Evolutionary conservation across 345 rosid genomes (phyloP).

Genomic region (Leavenworthia alabamica): DNA sequence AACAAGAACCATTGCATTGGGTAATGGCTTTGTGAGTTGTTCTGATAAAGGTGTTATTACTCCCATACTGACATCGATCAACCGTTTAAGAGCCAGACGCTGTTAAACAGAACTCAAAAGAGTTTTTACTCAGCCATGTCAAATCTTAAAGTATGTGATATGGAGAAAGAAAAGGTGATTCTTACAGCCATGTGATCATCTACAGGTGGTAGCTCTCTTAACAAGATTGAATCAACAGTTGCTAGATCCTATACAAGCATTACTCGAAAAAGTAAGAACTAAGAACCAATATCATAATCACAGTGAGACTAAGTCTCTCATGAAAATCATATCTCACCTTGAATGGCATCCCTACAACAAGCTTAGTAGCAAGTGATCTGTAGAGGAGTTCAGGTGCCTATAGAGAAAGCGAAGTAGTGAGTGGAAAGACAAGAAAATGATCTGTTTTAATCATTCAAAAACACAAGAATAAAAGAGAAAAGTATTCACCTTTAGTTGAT

Average conservation of each 20-base stretch:
- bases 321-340: slow-evolving; percentile 48
- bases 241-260: slow-evolving; percentile 68
- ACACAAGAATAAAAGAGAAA: background rate
- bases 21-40: slow-evolving; percentile 90
- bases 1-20: slow-evolving; percentile 87
- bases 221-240: slow-evolving; percentile 79
- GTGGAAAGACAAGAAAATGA: too few species aligned
- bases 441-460: background rate
- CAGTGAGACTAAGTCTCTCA: too few species aligned
- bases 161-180: slow-evolving; percentile 15
- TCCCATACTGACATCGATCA: slow-evolving; percentile 93
- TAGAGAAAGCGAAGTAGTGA: background rate
- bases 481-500: slow-evolving; percentile 64
- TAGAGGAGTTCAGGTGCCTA: slow-evolving; percentile 87
- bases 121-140: slow-evolving; percentile 4
- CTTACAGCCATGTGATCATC: slow-evolving; percentile 86
- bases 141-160: background rate
- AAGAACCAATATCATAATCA: background rate
- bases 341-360: slow-evolving; percentile 92
- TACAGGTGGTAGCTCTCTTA: slow-evolving; percentile 80
- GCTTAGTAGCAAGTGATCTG: slow-evolving; percentile 88
- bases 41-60: slow-evolving; percentile 84
- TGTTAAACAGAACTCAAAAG: slow-evolving; percentile 34
- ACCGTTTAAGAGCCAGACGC: slow-evolving; percentile 88
- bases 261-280: too few species aligned